These are phyloP conservation scores for Hordeum marinum DNA, from an alignment of 176 grass and related monocot species.

Conservation along the genomic window DNA sequence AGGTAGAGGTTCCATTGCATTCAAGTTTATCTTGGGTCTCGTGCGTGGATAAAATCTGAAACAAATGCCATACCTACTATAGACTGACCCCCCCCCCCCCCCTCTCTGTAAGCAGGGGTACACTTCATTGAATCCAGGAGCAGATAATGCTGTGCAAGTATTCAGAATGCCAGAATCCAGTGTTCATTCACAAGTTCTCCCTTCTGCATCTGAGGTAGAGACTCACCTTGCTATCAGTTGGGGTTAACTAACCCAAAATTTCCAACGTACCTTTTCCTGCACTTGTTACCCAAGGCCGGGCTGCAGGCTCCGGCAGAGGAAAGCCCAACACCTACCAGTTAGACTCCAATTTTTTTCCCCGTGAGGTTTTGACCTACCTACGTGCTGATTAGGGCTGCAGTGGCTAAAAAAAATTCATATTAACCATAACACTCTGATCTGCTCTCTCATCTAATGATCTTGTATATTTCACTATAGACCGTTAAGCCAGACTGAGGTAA, in stretches of 20 bases:
- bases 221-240: not conserved
- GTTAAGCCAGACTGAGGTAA: not conserved
- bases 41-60: not conserved
- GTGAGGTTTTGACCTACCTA: not conserved
- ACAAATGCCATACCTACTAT: not conserved
- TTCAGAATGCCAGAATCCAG: conserved; percentile 53
- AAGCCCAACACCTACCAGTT: not conserved
- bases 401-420: not conserved
- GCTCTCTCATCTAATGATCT: not conserved
- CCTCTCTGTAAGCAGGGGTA: conserved; percentile 28
- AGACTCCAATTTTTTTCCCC: not conserved
- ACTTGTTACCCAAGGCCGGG: not conserved
- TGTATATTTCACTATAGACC: not conserved
- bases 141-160: conserved; percentile 47
- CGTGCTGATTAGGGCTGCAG: not conserved
- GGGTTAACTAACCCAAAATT: not conserved
- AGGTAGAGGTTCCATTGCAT: conserved; percentile 26
- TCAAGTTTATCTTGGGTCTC: not conserved
- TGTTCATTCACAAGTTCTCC: conserved; percentile 44
- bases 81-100: not conserved
- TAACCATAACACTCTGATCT: not conserved
- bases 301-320: not conserved
- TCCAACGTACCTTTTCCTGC: not conserved
- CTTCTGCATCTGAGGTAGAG: conserved; percentile 59
- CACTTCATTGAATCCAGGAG: conserved; percentile 39